phyloP scores from a whole-genome alignment of 2,329 filamentous ascomycete genomes.

The Metarhizium brunneum region DNA sequence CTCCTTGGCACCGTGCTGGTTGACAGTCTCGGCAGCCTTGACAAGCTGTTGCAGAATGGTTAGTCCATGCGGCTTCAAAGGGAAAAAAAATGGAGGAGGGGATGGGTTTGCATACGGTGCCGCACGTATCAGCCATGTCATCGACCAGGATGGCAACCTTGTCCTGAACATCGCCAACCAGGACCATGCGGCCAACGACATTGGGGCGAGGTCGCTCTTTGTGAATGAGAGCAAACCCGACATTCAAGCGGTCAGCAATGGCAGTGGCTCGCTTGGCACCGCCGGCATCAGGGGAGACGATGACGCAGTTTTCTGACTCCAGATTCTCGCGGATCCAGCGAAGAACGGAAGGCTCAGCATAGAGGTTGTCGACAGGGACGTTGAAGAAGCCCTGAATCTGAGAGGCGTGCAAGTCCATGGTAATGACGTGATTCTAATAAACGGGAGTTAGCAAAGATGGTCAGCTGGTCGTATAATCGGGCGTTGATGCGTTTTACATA shows the following conservation, averaged over 20 bases:
- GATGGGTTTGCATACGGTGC: constrained; percentile 41
- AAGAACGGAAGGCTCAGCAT: constrained; percentile 86
- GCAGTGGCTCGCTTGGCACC: constrained; percentile 90
- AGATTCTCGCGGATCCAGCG: constrained; percentile 88
- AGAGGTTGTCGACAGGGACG: constrained; percentile 65
- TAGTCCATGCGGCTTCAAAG: neutral
- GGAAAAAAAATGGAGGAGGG: neutral
- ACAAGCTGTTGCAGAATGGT: constrained; percentile 27
- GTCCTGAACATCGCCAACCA: constrained; percentile 88
- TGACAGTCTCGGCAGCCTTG: constrained; percentile 85
- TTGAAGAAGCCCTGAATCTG: constrained; percentile 98
- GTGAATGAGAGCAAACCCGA: constrained; percentile 89
- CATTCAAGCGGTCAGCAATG: constrained; percentile 84
- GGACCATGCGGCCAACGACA: constrained; percentile 81
- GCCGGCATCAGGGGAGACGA: constrained; percentile 90
- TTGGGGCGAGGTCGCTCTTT: constrained; percentile 84
- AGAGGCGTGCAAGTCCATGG: constrained; percentile 89
- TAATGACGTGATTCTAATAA: constrained; percentile 55
- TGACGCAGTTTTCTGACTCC: constrained; percentile 73
- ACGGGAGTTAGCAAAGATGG: neutral
- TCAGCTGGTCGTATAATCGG: neutral
- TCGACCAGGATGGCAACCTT: constrained; percentile 94
- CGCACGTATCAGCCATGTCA: constrained; percentile 96
- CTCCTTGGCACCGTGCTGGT: constrained; percentile 75
- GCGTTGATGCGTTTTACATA: constrained; percentile 13